phyloP scores from a whole-genome alignment of 176 grass and related monocot species.

The Oryza australiensis region DNA sequence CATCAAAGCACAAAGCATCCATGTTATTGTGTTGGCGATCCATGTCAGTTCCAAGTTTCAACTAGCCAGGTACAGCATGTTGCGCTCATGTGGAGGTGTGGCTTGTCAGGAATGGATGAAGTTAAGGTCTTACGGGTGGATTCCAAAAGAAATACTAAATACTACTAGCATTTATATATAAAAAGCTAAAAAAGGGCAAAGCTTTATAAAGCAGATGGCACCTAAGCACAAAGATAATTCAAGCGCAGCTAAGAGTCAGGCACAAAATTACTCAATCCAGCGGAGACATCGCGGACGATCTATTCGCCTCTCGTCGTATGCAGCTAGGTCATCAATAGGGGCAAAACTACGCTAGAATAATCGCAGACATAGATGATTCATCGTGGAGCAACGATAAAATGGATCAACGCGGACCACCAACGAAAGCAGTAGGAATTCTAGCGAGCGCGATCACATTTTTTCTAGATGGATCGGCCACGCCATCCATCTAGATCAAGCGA shows the following conservation, averaged over 20 bases:
- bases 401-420: not conserved
- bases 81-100: not conserved
- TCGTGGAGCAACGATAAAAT: too few relatives aligned
- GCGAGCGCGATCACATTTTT: not conserved
- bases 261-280: not conserved
- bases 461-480: too few relatives aligned
- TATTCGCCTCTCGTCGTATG: not conserved
- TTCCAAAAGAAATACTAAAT: not conserved
- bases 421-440: not conserved
- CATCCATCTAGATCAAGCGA: constrained; percentile 7
- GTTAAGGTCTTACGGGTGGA: not conserved
- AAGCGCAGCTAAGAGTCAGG: not conserved
- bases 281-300: not conserved
- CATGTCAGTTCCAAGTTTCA: not conserved
- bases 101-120: too few relatives aligned
- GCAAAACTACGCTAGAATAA: too few relatives aligned
- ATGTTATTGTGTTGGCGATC: not conserved
- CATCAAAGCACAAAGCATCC: not conserved
- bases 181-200: not conserved
- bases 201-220: not conserved
- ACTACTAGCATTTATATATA: not conserved
- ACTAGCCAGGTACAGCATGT: not conserved
- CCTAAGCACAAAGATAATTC: not conserved
- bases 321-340: too few relatives aligned
- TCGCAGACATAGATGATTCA: too few relatives aligned